Base-by-base conservation (phyloP, 2,329 filamentous ascomycete genomes). In the Phialophora macrospora region DNA sequence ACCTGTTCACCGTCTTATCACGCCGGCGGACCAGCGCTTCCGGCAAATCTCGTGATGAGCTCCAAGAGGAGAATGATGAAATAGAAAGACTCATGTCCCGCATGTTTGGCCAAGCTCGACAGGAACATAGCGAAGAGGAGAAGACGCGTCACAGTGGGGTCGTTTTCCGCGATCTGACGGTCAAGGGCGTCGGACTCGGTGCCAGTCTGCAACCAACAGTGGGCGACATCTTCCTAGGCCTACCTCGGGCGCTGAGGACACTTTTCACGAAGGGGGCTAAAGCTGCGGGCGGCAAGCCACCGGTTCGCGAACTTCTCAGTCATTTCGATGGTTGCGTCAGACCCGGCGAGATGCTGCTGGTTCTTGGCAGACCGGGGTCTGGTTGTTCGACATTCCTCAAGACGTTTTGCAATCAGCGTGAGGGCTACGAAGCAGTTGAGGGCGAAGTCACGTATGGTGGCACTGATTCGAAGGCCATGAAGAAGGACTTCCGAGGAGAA, bases 371-470 rank as follows among this genome's bases (percentile, higher is more conserved):
- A 0, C 89, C 89, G 0, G 89, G 88, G 0, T 82, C 87, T 2
- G 89, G 89, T 38, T 92, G 90, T 74, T 90, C 89, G 0, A 90
- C 89, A 0, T 80, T 92, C 17, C 80, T 93, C 54, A 92, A 90
- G 72, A 81, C 90, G 71, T 80, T 92, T 4, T 82, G 88, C 58
- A 92, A 92, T 72, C 83, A 85, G 62, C 79, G 88, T 44, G 77
- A 76, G 4, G 88, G 88, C 2, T 91, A 84, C 70, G 80, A 82
- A 48, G 80, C 79, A 2, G 82, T 90, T 2, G 74, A 81, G 0
- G 88, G 88, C 0, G 79, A 80, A 55, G 80, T 83, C 26, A 76
- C 74, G 8, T 84, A 89, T 70, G 85, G 85, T n/a, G 84, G 84
- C 9, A 85, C 84, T 0, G 78, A 82, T 70, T 79, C 84, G 0